Percentiles rank a stretch among this genome's conserved stretches.
Conservation (phyloP, 441 rosid species). For the Hypseocharis bilobata region DNA sequence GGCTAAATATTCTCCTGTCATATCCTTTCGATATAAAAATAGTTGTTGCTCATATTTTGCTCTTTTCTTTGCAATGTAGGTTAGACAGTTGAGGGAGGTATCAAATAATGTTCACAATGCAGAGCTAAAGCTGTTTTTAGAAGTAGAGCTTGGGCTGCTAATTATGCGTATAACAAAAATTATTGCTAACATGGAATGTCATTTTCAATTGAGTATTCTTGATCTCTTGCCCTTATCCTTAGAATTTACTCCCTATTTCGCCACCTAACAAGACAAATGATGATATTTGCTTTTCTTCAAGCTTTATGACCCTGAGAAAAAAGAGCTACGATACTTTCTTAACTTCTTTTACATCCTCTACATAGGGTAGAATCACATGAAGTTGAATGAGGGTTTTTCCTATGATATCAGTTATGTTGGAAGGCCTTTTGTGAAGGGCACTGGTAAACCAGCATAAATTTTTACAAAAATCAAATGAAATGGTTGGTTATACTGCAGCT, state of each 20-base stretch:
- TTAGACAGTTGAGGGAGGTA: conserved; percentile 39
- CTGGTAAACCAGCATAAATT: conserved; percentile 35
- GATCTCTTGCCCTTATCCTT: conserved; percentile 17
- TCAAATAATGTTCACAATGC: conserved; percentile 44
- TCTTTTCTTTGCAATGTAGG: conserved; percentile 25
- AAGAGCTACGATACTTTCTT: conserved; percentile 32
- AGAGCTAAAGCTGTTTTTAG: conserved; percentile 62
- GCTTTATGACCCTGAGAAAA: conserved; percentile 44
- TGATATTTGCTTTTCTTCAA: conserved; percentile 44
- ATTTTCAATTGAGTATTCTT: conserved; percentile 3
- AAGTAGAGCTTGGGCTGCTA: conserved; percentile 53
- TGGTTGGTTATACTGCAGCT: conserved; percentile 42
- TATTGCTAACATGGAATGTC: neutral
- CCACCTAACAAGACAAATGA: conserved; percentile 40
- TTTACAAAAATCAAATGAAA: conserved; percentile 39
- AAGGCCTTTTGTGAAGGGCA: conserved; percentile 39
- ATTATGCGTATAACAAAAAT: conserved; percentile 4
- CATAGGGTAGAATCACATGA: neutral
- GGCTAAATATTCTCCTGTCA: neutral
- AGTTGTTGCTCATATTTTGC: neutral
- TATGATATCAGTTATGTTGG: conserved; percentile 34
- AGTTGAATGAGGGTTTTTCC: conserved; percentile 11
- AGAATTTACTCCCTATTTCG: conserved; percentile 37
- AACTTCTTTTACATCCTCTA: conserved; percentile 3
- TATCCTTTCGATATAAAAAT: neutral